Conservation (phyloP, 306 rosid genomes). For the Malus domestica region ASM211411v1 NC_041805.1:9414001-9414500, state of each 20-base stretch:
- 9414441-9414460: neutral
- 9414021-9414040: neutral
- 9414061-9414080: constrained; percentile 17
- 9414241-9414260: constrained; percentile 30
- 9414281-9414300: neutral
- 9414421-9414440: neutral
- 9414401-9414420: neutral
- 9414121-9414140: constrained; percentile 43
- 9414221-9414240: constrained; percentile 49
- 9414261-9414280: neutral
- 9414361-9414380: constrained; percentile 31
- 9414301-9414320: constrained; percentile 12
- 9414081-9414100: constrained; percentile 22
- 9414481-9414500: constrained; percentile 2
- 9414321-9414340: constrained; percentile 17
- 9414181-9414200: neutral
- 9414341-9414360: constrained; percentile 42
- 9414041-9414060: neutral
- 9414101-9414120: constrained; percentile 18
- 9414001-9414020: neutral
- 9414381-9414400: constrained; percentile 15
- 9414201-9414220: neutral
- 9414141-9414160: neutral
- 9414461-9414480: neutral
- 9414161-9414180: neutral